Conservation (phyloP, 306 rosid genomes). For the Geum urbanum region DNA sequence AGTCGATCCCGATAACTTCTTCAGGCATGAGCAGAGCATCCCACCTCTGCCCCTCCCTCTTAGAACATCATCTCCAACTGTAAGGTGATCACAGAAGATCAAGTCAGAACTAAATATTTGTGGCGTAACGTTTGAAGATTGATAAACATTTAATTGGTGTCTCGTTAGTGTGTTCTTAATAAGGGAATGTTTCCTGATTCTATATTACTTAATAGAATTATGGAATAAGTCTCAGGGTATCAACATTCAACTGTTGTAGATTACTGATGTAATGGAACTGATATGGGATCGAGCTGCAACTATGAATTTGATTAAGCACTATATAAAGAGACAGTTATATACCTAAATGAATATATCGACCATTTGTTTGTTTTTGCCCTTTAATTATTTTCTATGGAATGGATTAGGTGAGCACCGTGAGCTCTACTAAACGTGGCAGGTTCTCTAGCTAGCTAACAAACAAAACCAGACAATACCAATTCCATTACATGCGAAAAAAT, state of each 20-base stretch:
- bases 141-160: neutral
- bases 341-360: neutral
- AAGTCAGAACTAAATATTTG: neutral
- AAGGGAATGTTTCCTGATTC: neutral
- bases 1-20: constrained; percentile 69
- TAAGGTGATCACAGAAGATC: neutral
- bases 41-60: constrained; percentile 45
- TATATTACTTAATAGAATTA: neutral
- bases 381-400: neutral
- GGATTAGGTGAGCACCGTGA: neutral
- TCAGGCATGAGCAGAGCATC: constrained; percentile 69
- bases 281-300: neutral
- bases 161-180: neutral
- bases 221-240: neutral
- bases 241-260: neutral
- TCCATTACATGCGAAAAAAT: too few species aligned
- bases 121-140: neutral
- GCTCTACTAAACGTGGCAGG: too few species aligned
- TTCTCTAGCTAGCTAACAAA: too few species aligned
- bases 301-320: neutral
- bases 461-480: too few species aligned
- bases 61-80: constrained; percentile 27
- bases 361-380: neutral
- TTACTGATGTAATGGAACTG: neutral
- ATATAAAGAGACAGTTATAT: too few species aligned